A percentile compares a stretch with the other conserved stretches of the same genome.
phyloP scores from a whole-genome alignment of 768 basidiomycete species.

The Naematelia encephala region DNA sequence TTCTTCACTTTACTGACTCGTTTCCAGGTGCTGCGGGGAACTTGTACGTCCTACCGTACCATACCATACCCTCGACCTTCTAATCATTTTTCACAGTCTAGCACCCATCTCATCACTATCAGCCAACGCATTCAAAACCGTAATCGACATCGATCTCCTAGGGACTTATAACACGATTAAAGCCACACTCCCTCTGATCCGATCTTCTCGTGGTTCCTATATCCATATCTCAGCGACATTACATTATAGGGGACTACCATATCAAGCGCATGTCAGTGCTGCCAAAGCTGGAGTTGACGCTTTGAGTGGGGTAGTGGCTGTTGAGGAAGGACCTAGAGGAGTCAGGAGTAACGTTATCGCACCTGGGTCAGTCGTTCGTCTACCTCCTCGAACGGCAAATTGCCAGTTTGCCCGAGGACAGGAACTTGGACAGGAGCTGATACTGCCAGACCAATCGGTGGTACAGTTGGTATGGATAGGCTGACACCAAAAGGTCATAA shows the following conservation, averaged over 20 bases:
- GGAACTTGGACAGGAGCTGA: constrained; percentile 4
- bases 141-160: constrained; percentile 88
- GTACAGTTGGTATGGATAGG: constrained; percentile 62
- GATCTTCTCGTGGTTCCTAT: constrained; percentile 71
- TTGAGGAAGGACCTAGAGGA: constrained; percentile 94
- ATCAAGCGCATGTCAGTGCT: constrained; percentile 88
- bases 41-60: constrained; percentile 55
- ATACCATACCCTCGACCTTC: neutral
- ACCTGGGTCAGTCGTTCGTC: constrained; percentile 45
- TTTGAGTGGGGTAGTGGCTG: constrained; percentile 74
- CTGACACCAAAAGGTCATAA: constrained; percentile 44
- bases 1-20: neutral
- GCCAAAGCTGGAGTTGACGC: constrained; percentile 95
- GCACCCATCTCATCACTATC: constrained; percentile 78
- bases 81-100: constrained; percentile 51
- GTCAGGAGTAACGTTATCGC: constrained; percentile 67
- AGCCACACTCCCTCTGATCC: constrained; percentile 73
- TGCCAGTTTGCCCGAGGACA: neutral
- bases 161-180: constrained; percentile 95
- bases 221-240: constrained; percentile 85
- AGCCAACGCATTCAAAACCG: constrained; percentile 85
- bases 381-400: too few species aligned
- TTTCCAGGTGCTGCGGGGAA: constrained; percentile 88
- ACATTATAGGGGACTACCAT: constrained; percentile 67
- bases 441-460: constrained; percentile 62